Conservation (phyloP, 2,329 filamentous ascomycete species). For the Fusarium paranaense region DNA sequence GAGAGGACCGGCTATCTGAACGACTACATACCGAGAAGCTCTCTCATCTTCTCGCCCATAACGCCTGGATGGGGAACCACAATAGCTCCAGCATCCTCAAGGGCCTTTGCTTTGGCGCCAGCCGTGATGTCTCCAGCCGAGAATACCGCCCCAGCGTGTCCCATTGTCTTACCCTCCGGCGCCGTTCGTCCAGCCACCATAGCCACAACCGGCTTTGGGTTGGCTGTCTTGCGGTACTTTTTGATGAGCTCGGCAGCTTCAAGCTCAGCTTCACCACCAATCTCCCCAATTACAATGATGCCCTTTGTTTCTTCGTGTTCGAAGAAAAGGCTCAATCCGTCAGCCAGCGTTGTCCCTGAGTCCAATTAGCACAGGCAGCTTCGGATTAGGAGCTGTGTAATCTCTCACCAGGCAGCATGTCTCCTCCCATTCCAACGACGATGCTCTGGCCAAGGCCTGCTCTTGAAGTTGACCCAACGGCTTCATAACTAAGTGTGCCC, state of each 20-base stretch:
- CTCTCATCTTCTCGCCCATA: conserved; percentile 52
- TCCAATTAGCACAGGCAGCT: not conserved
- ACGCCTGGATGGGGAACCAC: conserved; percentile 54
- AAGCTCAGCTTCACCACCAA: conserved; percentile 77
- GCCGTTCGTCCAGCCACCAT: conserved; percentile 75
- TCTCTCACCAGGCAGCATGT: conserved; percentile 71
- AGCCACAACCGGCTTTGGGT: conserved; percentile 74
- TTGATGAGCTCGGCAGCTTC: conserved; percentile 78
- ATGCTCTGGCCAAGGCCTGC: conserved; percentile 82
- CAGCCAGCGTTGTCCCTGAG: conserved; percentile 73
- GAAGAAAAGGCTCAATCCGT: conserved; percentile 76
- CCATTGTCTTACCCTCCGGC: conserved; percentile 73
- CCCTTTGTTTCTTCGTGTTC: conserved; percentile 75
- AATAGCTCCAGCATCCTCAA: conserved; percentile 51
- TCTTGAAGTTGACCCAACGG: conserved; percentile 78
- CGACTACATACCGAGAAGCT: conserved; percentile 40
- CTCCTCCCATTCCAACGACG: conserved; percentile 82
- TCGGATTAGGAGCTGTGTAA: accelerated
- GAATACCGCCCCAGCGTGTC: conserved; percentile 75
- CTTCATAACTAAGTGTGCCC: conserved; percentile 83
- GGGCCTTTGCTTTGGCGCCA: conserved; percentile 47
- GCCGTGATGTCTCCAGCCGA: conserved; percentile 48
- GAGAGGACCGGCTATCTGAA: not conserved
- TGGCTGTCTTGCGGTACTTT: conserved; percentile 68
- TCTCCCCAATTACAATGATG: conserved; percentile 78